Evolutionary conservation across 345 rosid species (phyloP).

Genomic region (Citrus australasica): DNA sequence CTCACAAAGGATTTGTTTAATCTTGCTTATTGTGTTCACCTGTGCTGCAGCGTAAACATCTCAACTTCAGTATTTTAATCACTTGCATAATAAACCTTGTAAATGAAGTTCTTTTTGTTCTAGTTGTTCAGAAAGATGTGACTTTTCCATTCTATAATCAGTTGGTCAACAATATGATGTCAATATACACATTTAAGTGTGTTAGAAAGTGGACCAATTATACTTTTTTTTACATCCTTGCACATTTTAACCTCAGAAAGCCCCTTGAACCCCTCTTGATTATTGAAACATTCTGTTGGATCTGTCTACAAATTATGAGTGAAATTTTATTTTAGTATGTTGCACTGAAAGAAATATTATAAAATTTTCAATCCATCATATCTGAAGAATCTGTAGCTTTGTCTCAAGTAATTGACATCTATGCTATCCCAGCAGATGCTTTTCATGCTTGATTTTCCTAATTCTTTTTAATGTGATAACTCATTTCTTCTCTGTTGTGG

Average conservation of each 20-base stretch:
- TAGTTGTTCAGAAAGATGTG: neutral
- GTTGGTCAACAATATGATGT: neutral
- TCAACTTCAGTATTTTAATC: constrained; percentile 7
- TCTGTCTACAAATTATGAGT: neutral
- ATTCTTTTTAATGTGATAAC: neutral
- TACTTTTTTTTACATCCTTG: neutral
- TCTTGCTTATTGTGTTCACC: constrained; percentile 77
- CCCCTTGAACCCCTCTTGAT: neutral
- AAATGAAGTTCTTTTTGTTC: neutral
- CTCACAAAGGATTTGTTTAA: constrained; percentile 55
- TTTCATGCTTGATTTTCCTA: neutral
- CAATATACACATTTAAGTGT: neutral
- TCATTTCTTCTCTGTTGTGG: neutral
- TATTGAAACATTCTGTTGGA: neutral
- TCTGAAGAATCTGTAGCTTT: neutral
- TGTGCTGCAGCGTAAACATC: constrained; percentile 80
- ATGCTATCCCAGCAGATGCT: neutral
- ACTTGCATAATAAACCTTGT: neutral
- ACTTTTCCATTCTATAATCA: neutral
- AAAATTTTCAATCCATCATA: neutral
- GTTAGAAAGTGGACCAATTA: neutral
- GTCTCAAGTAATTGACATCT: neutral
- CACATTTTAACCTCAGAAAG: neutral
- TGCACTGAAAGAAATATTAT: neutral
- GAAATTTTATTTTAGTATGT: neutral